Percentiles rank a stretch among this genome's conserved stretches.
phyloP scores from a whole-genome alignment of 176 grass and related monocot genomes.

The Secale cereale region DNA sequence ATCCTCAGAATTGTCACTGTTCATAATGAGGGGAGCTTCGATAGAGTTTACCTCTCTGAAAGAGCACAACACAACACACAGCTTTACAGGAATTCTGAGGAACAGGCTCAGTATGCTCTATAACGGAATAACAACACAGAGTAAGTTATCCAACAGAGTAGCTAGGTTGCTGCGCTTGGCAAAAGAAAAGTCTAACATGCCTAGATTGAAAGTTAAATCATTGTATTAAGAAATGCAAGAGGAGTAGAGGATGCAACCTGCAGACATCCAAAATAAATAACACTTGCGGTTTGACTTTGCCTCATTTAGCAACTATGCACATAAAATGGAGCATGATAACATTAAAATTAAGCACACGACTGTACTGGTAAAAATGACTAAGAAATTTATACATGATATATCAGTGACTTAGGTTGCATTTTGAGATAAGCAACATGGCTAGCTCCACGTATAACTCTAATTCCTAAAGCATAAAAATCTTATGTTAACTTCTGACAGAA shows the following conservation, averaged over 20 bases:
- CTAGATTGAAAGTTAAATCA: background rate
- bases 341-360: constrained; percentile 9
- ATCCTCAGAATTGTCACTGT: constrained; percentile 26
- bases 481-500: background rate
- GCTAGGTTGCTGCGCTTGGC: background rate
- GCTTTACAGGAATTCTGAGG: constrained; percentile 23
- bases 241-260: background rate
- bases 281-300: background rate
- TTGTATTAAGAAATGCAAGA: background rate
- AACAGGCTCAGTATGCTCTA: constrained; percentile 7
- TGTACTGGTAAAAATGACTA: background rate
- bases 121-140: background rate
- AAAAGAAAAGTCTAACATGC: background rate
- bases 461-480: background rate
- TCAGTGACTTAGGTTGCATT: background rate
- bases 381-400: background rate
- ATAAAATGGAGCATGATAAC: background rate
- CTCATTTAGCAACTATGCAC: background rate
- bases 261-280: background rate
- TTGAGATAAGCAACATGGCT: background rate
- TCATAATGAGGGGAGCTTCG: constrained; percentile 64
- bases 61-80: constrained; percentile 10
- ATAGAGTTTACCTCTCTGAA: constrained; percentile 63
- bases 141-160: background rate
- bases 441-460: background rate